These are phyloP conservation scores for Hypomyces rosellus DNA, from an alignment of 2,329 filamentous ascomycete genomes.

Conservation along the genomic window DNA sequence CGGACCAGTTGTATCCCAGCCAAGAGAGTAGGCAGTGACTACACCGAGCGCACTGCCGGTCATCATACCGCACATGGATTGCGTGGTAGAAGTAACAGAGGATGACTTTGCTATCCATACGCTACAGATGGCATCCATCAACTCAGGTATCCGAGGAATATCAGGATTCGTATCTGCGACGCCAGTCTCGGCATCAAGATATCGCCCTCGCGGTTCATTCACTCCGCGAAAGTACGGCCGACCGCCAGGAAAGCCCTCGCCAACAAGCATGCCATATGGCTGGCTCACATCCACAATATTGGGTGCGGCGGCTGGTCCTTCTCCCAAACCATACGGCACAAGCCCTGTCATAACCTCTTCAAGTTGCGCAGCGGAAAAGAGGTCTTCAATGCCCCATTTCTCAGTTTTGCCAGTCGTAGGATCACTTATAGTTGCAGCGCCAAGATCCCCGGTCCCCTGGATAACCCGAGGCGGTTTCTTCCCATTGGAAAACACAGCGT, in stretches of 20 bases:
- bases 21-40: conserved; percentile 74
- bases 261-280: conserved; percentile 73
- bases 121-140: conserved; percentile 65
- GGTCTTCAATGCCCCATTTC: conserved; percentile 74
- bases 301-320: conserved; percentile 70
- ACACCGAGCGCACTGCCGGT: conserved; percentile 78
- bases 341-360: conserved; percentile 69
- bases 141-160: conserved; percentile 67
- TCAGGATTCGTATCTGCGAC: conserved; percentile 60
- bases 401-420: conserved; percentile 70
- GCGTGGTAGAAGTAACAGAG: conserved; percentile 63
- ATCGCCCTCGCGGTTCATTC: conserved; percentile 70
- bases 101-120: conserved; percentile 88
- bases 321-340: conserved; percentile 68
- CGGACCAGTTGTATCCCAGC: conserved; percentile 49
- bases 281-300: conserved; percentile 92
- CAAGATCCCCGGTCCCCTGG: conserved; percentile 74
- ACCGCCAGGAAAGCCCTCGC: conserved; percentile 81
- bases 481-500: conserved; percentile 66
- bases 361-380: conserved; percentile 69
- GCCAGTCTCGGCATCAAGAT: conserved; percentile 57
- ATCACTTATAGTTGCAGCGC: conserved; percentile 74
- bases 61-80: conserved; percentile 74
- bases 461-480: conserved; percentile 74
- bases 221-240: conserved; percentile 69